phyloP scores from a whole-genome alignment of 2,329 filamentous ascomycete species.

The Aureobasidium sp. region DNA sequence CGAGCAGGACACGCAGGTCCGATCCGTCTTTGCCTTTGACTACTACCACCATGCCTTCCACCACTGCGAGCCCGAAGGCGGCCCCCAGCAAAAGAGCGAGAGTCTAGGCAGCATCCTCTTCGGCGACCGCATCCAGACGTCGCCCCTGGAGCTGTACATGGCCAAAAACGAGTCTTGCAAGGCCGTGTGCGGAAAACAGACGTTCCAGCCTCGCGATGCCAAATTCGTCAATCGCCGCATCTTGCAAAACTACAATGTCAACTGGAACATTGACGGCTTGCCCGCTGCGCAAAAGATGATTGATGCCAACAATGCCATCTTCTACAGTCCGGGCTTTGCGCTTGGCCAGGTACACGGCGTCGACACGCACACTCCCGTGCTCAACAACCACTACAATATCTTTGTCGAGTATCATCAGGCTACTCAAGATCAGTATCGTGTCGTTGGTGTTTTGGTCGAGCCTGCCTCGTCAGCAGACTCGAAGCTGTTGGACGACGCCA shows the following conservation, averaged over 20 bases:
- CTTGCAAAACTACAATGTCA: conserved; percentile 78
- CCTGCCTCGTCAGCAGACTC: conserved; percentile 64
- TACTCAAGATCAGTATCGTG: conserved; percentile 63
- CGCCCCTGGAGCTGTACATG: conserved; percentile 86
- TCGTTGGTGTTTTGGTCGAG: conserved; percentile 86
- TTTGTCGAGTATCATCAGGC: conserved; percentile 86
- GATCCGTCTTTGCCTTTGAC: conserved; percentile 91
- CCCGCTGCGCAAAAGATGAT: conserved; percentile 78
- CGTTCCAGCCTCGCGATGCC: conserved; percentile 58
- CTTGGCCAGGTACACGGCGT: conserved; percentile 61
- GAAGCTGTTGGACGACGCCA: conserved; percentile 44
- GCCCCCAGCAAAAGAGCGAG: conserved; percentile 74
- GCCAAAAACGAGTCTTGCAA: conserved; percentile 81
- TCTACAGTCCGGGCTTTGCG: conserved; percentile 87
- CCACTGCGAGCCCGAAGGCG: conserved; percentile 75
- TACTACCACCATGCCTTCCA: conserved; percentile 87
- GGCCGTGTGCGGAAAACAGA: conserved; percentile 61
- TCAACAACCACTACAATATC: conserved; percentile 97
- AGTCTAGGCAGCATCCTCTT: conserved; percentile 94
- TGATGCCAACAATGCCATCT: conserved; percentile 70
- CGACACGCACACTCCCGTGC: conserved; percentile 48
- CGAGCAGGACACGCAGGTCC: conserved; percentile 68
- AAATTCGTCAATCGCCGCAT: conserved; percentile 80
- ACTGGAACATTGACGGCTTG: conserved; percentile 92
- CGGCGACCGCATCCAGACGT: conserved; percentile 95